Percentiles rank a stretch among this genome's conserved stretches.
These are phyloP conservation scores for Ceratobasidium sp. DNA, from an alignment of 1,284 basidiomycete species.

Conservation along the genomic window DNA sequence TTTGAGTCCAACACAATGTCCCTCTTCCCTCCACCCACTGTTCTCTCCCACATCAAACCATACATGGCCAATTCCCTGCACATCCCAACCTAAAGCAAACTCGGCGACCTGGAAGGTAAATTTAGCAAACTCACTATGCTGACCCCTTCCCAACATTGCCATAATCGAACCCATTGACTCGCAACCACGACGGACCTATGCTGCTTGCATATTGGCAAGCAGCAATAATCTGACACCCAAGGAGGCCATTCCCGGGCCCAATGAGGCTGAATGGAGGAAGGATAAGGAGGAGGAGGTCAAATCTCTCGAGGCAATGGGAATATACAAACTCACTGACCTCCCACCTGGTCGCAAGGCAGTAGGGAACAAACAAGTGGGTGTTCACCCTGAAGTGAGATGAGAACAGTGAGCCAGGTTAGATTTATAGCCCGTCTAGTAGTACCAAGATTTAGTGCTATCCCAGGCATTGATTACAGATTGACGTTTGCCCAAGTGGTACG, in stretches of 20 bases:
- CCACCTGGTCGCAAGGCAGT: background rate
- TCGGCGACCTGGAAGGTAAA: background rate
- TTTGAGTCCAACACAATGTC: background rate
- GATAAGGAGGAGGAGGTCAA: background rate
- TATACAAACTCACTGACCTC: constrained; percentile 6
- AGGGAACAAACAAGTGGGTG: constrained; percentile 19
- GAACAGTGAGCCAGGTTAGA: constrained; percentile 52
- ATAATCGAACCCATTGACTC: background rate
- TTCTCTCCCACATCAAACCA: background rate
- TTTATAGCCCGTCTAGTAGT: constrained; percentile 58
- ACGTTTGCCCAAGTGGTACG: constrained; percentile 49
- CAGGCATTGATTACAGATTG: constrained; percentile 51
- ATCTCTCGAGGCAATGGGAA: background rate
- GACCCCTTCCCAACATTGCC: background rate
- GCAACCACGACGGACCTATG: background rate
- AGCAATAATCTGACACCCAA: background rate
- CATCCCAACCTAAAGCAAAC: background rate
- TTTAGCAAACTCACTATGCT: too few relatives aligned
- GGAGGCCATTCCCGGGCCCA: background rate
- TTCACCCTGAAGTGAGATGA: too few relatives aligned
- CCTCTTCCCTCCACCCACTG: background rate
- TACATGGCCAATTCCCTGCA: background rate
- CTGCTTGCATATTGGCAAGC: background rate
- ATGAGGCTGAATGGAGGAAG: too few relatives aligned
- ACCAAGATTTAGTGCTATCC: constrained; percentile 56